Evolutionary conservation across 108 stramenopile genomes (phyloP), one percentile per base, ranked within the genome.

Genomic region (Licmophora abbreviata): DNA sequence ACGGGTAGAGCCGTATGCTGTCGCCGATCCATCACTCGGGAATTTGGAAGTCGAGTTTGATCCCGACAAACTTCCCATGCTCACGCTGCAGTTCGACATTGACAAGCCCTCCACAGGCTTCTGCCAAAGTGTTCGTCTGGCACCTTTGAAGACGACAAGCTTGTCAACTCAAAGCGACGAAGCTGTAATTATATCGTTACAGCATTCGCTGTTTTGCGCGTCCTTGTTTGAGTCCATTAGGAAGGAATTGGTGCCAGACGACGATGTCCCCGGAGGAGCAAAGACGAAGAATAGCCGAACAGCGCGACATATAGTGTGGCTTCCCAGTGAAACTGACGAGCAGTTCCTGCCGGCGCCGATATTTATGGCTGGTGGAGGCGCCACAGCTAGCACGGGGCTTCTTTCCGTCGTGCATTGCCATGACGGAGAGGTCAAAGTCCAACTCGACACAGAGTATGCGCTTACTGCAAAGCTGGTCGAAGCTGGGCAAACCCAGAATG

Each of bases 181-280:
- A 53, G 61, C 66, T 4, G 61, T 86, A 11, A 66, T 91, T 38
- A 69, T 77, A 47, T 63, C 81, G 23, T 69, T 91, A 42, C 88
- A 91, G 43, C 88, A 91, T 62, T 91, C 88, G 10, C 49, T 91
- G 28, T 85, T 85, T 51, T 91, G 88, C 56, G 84, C 88, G n/a
- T 77, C 77, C 31, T 69, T 91, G 9, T 91, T 91, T 51, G 88
- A 91, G 49, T 80, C 81, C 5, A 86, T 91, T 57, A 71, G 84
- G 45, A 51, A 58, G 17, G 88, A 91, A 42, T 48, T 81, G 22
- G 54, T 69, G 27, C 46, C 63, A n/a, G 59, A 58, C n/a, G 53
- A 59, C 36, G 50, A 59, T 8, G 29, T 34, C 11, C 15, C 27
- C 36, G 44, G 40, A 33, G 35, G 29, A 23, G 27, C 45, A 9